Conservation (phyloP, 2,329 filamentous ascomycete genomes). For the Lecanicillium sp. region DNA sequence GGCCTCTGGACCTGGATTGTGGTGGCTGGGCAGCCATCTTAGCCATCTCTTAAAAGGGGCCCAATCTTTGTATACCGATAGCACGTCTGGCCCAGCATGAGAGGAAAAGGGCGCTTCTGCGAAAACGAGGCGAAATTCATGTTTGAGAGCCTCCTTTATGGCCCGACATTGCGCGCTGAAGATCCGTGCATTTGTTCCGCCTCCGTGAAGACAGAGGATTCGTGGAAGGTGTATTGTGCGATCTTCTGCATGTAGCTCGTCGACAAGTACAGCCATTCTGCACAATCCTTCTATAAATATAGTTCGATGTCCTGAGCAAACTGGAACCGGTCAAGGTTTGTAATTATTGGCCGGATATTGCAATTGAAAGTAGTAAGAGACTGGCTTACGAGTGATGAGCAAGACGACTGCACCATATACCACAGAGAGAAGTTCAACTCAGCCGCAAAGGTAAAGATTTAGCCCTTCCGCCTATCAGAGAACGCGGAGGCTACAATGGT, state of each 20-base stretch:
- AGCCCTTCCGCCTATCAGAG: no score
- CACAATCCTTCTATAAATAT: no score
- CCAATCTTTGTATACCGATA: conserved; percentile 51
- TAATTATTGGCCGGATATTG: no score
- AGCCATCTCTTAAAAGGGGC: conserved; percentile 54
- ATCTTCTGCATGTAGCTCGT: neutral
- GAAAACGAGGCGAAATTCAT: conserved; percentile 60
- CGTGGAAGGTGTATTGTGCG: conserved; percentile 38
- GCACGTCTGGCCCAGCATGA: conserved; percentile 51
- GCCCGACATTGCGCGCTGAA: conserved; percentile 57
- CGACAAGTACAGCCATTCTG: no score
- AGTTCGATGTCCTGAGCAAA: no score
- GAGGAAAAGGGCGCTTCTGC: conserved; percentile 58
- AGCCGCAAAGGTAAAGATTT: no score
- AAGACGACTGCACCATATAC: no score
- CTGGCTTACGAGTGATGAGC: no score
- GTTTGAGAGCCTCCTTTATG: conserved; percentile 31
- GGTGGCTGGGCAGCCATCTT: conserved; percentile 50
- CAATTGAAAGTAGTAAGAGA: no score
- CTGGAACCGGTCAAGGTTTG: no score
- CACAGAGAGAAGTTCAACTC: no score
- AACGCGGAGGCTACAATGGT: no score
- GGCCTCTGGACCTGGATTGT: conserved; percentile 34
- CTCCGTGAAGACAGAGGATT: conserved; percentile 67
- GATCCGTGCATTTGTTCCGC: conserved; percentile 57